phyloP scores from a whole-genome alignment of 495 filamentous ascomycete genomes.

The Trichoderma gamsii region DNA sequence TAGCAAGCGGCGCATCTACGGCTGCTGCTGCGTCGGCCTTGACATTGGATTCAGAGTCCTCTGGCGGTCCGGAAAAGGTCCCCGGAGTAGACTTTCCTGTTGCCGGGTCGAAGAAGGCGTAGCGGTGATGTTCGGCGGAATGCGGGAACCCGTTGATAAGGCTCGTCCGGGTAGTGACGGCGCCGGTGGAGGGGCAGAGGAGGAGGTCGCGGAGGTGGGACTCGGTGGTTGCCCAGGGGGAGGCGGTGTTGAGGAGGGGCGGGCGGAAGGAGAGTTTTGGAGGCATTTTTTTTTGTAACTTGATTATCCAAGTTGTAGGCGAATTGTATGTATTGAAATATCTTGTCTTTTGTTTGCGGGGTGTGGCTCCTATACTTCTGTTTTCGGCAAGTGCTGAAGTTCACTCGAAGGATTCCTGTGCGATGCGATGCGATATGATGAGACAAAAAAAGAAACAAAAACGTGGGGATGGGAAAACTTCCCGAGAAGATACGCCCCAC shows the following conservation, averaged over 20 bases:
- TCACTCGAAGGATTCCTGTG: no score
- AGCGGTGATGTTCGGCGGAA: constrained; percentile 55
- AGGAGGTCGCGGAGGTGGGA: constrained; percentile 53
- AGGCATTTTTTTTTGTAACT: constrained; percentile 14
- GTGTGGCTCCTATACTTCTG: no score
- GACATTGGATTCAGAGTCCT: background rate
- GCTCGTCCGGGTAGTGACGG: constrained; percentile 63
- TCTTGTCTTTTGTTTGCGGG: no score
- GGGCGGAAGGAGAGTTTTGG: constrained; percentile 47
- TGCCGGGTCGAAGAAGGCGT: constrained; percentile 55
- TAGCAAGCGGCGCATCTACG: constrained; percentile 36
- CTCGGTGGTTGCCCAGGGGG: constrained; percentile 60
- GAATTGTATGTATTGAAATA: no score
- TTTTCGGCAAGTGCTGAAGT: background rate
- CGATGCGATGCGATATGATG: no score
- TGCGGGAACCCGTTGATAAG: constrained; percentile 55
- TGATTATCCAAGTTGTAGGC: no score
- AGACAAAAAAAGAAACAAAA: background rate
- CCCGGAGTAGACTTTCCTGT: constrained; percentile 22
- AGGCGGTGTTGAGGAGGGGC: constrained; percentile 64
- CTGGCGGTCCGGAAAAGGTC: constrained; percentile 12
- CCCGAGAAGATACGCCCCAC: background rate
- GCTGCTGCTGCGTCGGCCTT: background rate
- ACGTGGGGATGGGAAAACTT: background rate
- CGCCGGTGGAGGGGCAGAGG: constrained; percentile 53